phyloP scores from a whole-genome alignment of 257 asterid genomes.

The Nicotiana obtusifolia region DNA sequence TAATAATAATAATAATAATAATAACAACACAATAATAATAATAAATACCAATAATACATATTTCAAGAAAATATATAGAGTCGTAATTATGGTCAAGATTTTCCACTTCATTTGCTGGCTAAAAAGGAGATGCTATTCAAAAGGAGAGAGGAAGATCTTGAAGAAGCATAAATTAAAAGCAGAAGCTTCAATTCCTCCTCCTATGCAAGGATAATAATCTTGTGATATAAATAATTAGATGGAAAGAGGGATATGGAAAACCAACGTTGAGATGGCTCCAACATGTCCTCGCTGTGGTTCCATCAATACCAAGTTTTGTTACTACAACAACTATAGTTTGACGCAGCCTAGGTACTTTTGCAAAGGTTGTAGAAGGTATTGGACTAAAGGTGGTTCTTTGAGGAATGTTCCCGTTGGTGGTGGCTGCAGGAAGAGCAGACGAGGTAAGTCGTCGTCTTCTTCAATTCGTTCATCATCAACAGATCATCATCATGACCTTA shows the following conservation, averaged over 20 bases:
- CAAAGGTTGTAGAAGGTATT: constrained; percentile 71
- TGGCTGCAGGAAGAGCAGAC: constrained; percentile 57
- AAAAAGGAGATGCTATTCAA: background rate
- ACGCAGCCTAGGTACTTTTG: constrained; percentile 78
- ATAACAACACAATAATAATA: no score
- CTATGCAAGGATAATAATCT: background rate
- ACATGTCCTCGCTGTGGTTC: constrained; percentile 84
- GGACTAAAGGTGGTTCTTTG: constrained; percentile 86
- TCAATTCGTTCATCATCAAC: constrained; percentile 5
- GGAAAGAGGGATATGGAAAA: constrained; percentile 52
- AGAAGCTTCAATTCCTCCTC: background rate
- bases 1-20: background rate
- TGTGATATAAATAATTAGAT: constrained; percentile 16
- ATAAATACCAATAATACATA: background rate
- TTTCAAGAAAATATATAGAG: background rate
- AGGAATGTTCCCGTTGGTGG: constrained; percentile 78
- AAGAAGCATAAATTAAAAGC: background rate
- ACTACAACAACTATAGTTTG: constrained; percentile 79
- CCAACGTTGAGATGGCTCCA: constrained; percentile 42
- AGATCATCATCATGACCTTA: background rate
- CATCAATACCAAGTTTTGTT: constrained; percentile 68
- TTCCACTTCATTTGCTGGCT: background rate
- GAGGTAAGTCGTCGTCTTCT: constrained; percentile 14
- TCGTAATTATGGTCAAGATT: background rate
- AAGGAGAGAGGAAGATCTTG: background rate